Evolutionary conservation across 208 protist species (phyloP).

Genomic region (Trypanosoma theileri): DNA sequence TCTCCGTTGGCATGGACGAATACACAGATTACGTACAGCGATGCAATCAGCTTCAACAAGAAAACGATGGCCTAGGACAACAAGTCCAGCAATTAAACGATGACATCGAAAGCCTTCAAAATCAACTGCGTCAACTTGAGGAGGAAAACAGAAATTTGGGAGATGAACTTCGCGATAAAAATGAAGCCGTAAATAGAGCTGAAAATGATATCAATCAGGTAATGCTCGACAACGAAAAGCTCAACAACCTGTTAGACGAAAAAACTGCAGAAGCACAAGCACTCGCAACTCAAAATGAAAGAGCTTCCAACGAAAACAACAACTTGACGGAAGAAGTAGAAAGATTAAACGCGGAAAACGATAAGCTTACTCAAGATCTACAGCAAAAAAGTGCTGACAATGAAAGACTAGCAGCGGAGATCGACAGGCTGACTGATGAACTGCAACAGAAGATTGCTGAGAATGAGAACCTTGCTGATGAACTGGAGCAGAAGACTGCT

Average conservation of each 20-base stretch:
- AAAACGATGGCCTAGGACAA: constrained; percentile 26
- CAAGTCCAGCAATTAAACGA: constrained; percentile 27
- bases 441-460: constrained; percentile 27
- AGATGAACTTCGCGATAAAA: constrained; percentile 17
- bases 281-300: too few species aligned
- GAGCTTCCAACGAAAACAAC: constrained; percentile 23
- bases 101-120: constrained; percentile 14
- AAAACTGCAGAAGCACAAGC: background rate
- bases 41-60: constrained; percentile 26
- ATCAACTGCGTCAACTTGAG: constrained; percentile 2
- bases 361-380: constrained; percentile 28
- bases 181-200: constrained; percentile 1
- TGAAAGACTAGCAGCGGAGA: constrained; percentile 25
- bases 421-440: constrained; percentile 36
- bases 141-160: constrained; percentile 17
- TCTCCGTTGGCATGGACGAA: constrained; percentile 37
- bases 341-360: too few species aligned
- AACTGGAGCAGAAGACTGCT: constrained; percentile 26
- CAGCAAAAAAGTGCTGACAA: constrained; percentile 25
- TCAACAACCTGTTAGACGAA: constrained; percentile 23
- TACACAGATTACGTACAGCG: constrained; percentile 21
- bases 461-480: constrained; percentile 37
- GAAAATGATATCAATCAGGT: constrained; percentile 9
- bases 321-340: constrained; percentile 26
- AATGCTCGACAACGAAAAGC: constrained; percentile 13